Base-by-base conservation (phyloP, 2,329 filamentous ascomycete species). In the Myriosclerotinia curreyana region DNA sequence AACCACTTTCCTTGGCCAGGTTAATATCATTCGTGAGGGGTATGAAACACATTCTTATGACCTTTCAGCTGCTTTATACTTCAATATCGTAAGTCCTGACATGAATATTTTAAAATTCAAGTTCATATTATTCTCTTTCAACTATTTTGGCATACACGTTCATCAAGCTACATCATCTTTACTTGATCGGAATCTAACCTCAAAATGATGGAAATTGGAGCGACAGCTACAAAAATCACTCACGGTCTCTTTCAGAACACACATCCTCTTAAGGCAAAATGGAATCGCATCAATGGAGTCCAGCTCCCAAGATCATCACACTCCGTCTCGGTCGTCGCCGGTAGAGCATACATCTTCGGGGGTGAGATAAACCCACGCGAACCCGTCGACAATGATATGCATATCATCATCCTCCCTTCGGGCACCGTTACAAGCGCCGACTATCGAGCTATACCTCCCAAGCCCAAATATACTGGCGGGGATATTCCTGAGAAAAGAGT, bases 241-340 rank as follows among this genome's bases (percentile, higher is more conserved):
- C 66, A 71, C 20, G 70, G 72, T 17, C 59, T 74, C 22, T 67
- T 73, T 31, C 64, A 73, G 65, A 54, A 68, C 20, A 72, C 70
- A 5, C 68, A 71, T 46, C 72, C 70, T 2, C 62, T 85, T 69
- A 83, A 80, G 69, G 85, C 80, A 44, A 86, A 84, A 59, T 88
- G 85, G 85, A 80, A 86, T 71, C 82, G 81, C 69, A 79, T 88
- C 70, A 65, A 70, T 53, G 72, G 83, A 42, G 80, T 83, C 3
- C 69, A 79, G 0, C 80, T 92, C 9, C 84, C 85, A 48, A 86
- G 90, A 62, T 94, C 91, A 1, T 92, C 90, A 0, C 91, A 95
- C 72, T 83, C 84, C 3, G 74, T 92, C 69, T 82, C 90, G 51
- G 79, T 88, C 49, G 76, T 88, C 28, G 79, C 77, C 53, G 78